Base-by-base conservation (phyloP, 805 yeast species). In the Yamadazyma sp. region DNA sequence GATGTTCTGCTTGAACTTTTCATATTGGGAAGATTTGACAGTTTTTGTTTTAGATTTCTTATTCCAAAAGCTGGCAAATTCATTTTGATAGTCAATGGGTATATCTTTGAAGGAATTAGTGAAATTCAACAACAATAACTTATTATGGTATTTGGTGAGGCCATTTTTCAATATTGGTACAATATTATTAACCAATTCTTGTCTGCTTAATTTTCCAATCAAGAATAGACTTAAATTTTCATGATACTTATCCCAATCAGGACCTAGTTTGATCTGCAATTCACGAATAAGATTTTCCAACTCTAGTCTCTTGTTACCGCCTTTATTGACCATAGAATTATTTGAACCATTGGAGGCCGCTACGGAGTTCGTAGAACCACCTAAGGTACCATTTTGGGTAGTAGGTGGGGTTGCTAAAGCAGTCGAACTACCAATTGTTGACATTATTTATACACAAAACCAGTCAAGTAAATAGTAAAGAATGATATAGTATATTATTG, bases 181-280 rank as follows among this genome's bases (percentile, higher is more conserved):
- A 21, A 86, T 67, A 31, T 69, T 78, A 10, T 67, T 62, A 42
- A 78, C 76, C 36, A 91, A 67, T 58, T 91, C 98, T 14, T 60
- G 57, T 31, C 96, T 70, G 8, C 95, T 82, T 13, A 88, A 65
- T 54, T 80, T 82, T 4, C 96, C 96, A 24, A 82, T 68, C 24
- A 91, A 65, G 49, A 88, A 91, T 34, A 75, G 64, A 33, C 91
- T 79, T 16, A 93, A 72, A 4, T 86, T 71, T 37, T 80, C 83
- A 43, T 94, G 89, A 57, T 91, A 91, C 39, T 73, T 74, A 43
- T 82, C 91, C 98, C 98, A 91, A 35, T 77, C 75, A 29, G 72
- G 66, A 2, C 96, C 97, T 39, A 91, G 58, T 40, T 73, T 70
- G 35, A 71, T 71, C 44, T 86, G 89, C 43, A 93, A 77, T 36